These are phyloP conservation scores for Candida quercuum DNA, from an alignment of 805 yeast species.

Conservation along the genomic window DNA sequence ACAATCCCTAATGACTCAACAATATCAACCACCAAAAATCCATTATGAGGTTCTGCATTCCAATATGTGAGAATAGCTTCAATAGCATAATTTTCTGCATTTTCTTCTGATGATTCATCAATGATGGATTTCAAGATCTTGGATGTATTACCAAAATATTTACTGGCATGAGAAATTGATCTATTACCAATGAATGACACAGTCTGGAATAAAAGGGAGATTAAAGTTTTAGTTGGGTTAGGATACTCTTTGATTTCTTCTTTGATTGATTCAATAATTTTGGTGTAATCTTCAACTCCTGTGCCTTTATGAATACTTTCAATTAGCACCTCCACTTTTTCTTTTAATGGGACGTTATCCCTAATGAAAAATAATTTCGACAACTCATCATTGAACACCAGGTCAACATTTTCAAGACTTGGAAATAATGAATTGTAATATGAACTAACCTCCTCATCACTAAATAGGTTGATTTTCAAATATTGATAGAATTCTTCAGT, in stretches of 20 bases:
- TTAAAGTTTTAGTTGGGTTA: conserved; percentile 38
- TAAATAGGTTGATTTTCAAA: conserved; percentile 38
- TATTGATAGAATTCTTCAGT: conserved; percentile 51
- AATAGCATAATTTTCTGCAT: conserved; percentile 35
- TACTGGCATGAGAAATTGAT: conserved; percentile 73
- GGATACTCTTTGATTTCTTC: conserved; percentile 26
- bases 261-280: conserved; percentile 25
- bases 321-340: conserved; percentile 31
- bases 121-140: conserved; percentile 12
- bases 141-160: conserved; percentile 40
- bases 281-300: conserved; percentile 26
- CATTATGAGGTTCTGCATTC: conserved; percentile 62
- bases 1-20: conserved; percentile 43
- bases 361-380: conserved; percentile 35
- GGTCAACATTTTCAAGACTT: conserved; percentile 14
- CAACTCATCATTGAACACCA: conserved; percentile 13
- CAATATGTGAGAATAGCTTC: conserved; percentile 58
- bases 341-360: conserved; percentile 30
- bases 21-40: conserved; percentile 51
- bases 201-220: conserved; percentile 62
- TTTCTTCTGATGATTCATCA: conserved; percentile 3
- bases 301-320: conserved; percentile 30
- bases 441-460: conserved; percentile 26
- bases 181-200: conserved; percentile 82
- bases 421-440: conserved; percentile 33